These are phyloP conservation scores for Malus hybrid DNA, from an alignment of 331 rosid species.

Conservation along the genomic window DNA sequence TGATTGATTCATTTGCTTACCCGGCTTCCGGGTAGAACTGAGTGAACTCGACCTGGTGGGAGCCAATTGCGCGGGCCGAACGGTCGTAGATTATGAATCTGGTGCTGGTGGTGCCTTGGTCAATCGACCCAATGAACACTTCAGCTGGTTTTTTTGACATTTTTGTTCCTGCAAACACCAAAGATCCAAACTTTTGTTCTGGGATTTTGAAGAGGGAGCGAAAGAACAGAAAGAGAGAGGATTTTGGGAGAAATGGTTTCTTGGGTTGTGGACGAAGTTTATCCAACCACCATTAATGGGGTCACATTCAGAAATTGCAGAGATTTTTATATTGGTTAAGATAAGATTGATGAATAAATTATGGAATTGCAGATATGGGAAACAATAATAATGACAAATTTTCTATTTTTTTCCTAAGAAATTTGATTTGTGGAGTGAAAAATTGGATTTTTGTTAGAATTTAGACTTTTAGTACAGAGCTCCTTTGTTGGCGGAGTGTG, in stretches of 20 bases:
- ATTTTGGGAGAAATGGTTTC: background rate
- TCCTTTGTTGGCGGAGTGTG: background rate
- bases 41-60: slow-evolving; percentile 89
- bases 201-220: background rate
- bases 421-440: no score
- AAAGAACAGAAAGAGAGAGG: background rate
- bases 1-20: slow-evolving; percentile 28
- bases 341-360: background rate
- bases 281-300: background rate
- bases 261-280: background rate
- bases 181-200: background rate
- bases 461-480: background rate
- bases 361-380: background rate
- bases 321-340: background rate
- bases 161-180: background rate
- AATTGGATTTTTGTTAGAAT: background rate
- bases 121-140: slow-evolving; percentile 58
- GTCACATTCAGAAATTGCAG: background rate
- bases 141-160: background rate
- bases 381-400: no score
- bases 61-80: slow-evolving; percentile 33
- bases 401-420: no score
- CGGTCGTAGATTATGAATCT: slow-evolving; percentile 73
- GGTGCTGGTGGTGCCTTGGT: slow-evolving; percentile 87
- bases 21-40: slow-evolving; percentile 84